Base-by-base conservation (phyloP, 768 basidiomycete species). In the Hypsizygus marmoreus region DNA sequence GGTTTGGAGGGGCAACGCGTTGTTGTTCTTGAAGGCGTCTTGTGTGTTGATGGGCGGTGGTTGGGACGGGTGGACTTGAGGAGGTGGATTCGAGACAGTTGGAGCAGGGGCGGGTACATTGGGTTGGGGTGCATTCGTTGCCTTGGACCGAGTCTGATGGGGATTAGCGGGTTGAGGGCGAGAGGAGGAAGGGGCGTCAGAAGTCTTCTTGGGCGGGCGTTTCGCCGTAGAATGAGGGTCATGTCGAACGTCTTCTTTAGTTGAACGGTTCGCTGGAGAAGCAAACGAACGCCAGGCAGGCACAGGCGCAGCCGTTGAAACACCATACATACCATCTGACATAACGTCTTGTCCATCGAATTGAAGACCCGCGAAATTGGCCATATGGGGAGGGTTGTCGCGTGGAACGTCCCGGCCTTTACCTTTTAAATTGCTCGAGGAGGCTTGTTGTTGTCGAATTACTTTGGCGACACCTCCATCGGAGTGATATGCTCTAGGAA, bases 311-410 rank as follows among this genome's bases (percentile, higher is more conserved):
- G 36, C 13, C 1, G 40, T 6, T 13, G 19, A 5, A 3, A 47
- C 28, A 2, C 26, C 40, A 1, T 19, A 26, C 2, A 25, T 12
- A 6, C 32, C 37, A 2, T 31, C 10, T 3, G 4, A 3, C 12
- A 40, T 13, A 2, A 47, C 36, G 13, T 52, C 36, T 26, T 35
- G 11, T 9, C 45, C 37, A 16, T 52, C 16, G 6, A 28, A 26
- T 10, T 43, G 45, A 1, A 47, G n/a, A 23, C 50, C 40, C 25
- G 38, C 35, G n/a, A 34, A 43, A 13, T 19, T 47, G n/a, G 43
- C 25, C 45, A 52, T 47, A 20, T 52, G 51, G 11, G 45, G 45
- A 36, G 40, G 40, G 16, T 17, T 26, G 31, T 44, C 38, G 34
- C 46, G 20, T 19, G 5, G 2, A 2, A 4, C 19, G 12, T 20